Base-by-base conservation (phyloP, 75 land plant species). In the Cunninghamia lanceolata region DNA sequence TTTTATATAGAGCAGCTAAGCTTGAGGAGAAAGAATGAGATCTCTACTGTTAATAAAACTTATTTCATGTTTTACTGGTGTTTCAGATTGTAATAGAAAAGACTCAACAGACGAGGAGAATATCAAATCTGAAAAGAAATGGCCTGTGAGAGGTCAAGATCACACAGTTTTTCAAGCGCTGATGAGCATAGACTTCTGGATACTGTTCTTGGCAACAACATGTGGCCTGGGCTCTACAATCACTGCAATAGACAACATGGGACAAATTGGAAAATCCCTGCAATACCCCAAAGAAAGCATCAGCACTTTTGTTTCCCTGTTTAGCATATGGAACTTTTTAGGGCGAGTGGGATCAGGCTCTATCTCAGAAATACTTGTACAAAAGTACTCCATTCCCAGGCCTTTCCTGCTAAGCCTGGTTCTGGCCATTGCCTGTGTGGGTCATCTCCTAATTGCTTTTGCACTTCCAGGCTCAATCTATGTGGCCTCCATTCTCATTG, bases 271-370 rank as follows among this genome's bases (percentile, higher is more conserved):
- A 50, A 36, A 52, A 17, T 89, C 91, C 70, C 66, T 85, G 82
- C 86, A 87, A 38, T 89, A 89, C 80, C 30, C 52, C 1, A 39
- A 59, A 10, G 46, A 50, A 50, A 84, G 83, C n/a, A 86, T 89
- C 2, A 82, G 70, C 86, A 90, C 91, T 10, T 89, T 90, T 42
- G 84, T 89, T 21, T 86, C 91, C 28, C 79, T 90, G 34, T 30
- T 86, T 8, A 90, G 91, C 91, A 90, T 90, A 9, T 90, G 91
- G 91, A 90, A 90, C 63, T 90, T 82, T 70, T 35, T 90, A 39
- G 90, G 91, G 16, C 87, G 90, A 34, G 84, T 90, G 77, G 86
- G 88, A 75, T 79, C 86, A 35, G 91, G 91, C 11, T 86, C 84
- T 21, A 28, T 81, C 68, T 90, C 90, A 13, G 88, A 90, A 52